Evolutionary conservation across 2,329 filamentous ascomycete species (phyloP).

Genomic region (Microsporum ferrugineum): DNA sequence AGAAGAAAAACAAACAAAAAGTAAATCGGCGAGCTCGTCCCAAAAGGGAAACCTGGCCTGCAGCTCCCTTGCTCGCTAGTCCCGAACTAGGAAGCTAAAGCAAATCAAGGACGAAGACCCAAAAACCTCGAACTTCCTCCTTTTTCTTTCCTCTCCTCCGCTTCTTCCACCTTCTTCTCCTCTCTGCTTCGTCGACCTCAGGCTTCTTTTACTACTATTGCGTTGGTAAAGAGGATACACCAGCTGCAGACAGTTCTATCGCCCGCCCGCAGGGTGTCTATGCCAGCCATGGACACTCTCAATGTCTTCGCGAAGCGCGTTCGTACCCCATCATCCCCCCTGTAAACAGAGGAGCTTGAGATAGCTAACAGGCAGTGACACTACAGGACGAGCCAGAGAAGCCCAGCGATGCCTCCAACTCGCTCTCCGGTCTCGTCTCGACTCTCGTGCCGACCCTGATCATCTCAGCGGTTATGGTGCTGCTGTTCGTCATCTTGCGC

Average conservation of each 20-base stretch:
- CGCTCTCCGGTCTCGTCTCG: slow-evolving; percentile 37
- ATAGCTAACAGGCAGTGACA: neutral
- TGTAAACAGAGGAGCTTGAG: neutral
- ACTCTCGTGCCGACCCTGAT: slow-evolving; percentile 39
- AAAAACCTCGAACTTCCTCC: neutral
- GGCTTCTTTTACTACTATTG: neutral
- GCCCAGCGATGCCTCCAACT: slow-evolving; percentile 13
- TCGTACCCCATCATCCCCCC: neutral
- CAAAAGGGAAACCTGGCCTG: neutral
- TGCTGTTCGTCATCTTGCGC: slow-evolving; percentile 43
- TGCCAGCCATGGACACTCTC: slow-evolving; percentile 10
- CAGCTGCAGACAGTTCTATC: neutral
- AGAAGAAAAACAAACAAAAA: neutral
- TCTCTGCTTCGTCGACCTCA: neutral
- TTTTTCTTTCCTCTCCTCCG: neutral
- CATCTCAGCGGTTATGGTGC: slow-evolving; percentile 35
- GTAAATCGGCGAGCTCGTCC: neutral
- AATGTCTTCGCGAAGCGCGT: slow-evolving; percentile 11
- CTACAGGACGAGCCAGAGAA: slow-evolving; percentile 9
- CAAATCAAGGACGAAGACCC: slow-evolving; percentile 1
- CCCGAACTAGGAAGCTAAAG: slow-evolving; percentile 1
- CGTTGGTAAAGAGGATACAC: neutral
- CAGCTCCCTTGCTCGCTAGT: neutral
- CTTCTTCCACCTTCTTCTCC: neutral
- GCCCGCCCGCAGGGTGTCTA: neutral